Conservation (phyloP, 2,329 filamentous ascomycete genomes). For the Orbilia oligospora region DNA sequence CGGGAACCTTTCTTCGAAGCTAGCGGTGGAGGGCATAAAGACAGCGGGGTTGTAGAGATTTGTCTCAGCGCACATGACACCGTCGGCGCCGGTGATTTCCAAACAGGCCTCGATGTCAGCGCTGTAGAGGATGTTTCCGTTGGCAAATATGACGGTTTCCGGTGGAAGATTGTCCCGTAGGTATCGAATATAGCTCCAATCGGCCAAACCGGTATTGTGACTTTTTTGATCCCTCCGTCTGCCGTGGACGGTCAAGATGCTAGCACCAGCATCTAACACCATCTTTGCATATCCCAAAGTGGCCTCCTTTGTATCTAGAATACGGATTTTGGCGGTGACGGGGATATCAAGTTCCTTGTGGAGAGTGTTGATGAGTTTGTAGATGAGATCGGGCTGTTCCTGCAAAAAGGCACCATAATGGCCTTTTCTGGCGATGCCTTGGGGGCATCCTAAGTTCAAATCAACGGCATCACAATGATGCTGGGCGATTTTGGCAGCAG, state of each 20-base stretch:
- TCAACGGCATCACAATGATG: conserved; percentile 96
- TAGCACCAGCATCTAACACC: conserved; percentile 88
- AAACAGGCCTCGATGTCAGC: conserved; percentile 84
- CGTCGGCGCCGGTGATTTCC: conserved; percentile 87
- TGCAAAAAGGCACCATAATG: conserved; percentile 95
- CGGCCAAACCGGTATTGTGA: conserved; percentile 91
- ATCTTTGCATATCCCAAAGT: conserved; percentile 91
- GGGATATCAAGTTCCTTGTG: conserved; percentile 84
- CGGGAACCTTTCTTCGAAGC: conserved; percentile 85
- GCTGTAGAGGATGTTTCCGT: conserved; percentile 89
- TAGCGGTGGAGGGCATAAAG: conserved; percentile 79
- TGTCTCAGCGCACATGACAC: conserved; percentile 94
- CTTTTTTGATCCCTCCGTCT: conserved; percentile 92
- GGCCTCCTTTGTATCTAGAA: conserved; percentile 86
- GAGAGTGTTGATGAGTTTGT: conserved; percentile 84
- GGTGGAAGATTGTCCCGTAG: conserved; percentile 84
- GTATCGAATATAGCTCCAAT: conserved; percentile 88
- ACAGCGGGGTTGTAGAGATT: conserved; percentile 93
- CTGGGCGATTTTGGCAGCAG: conserved; percentile 82
- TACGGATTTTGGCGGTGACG: conserved; percentile 93
- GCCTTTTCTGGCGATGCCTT: conserved; percentile 91
- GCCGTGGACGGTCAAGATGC: conserved; percentile 93
- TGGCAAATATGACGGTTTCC: conserved; percentile 95
- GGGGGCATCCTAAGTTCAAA: conserved; percentile 93
- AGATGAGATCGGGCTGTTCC: conserved; percentile 88